A percentile compares a stretch with the other conserved stretches of the same genome.
These are phyloP conservation scores for Leccinum imitatum DNA, from an alignment of 768 basidiomycete species.

Conservation along the genomic window DNA sequence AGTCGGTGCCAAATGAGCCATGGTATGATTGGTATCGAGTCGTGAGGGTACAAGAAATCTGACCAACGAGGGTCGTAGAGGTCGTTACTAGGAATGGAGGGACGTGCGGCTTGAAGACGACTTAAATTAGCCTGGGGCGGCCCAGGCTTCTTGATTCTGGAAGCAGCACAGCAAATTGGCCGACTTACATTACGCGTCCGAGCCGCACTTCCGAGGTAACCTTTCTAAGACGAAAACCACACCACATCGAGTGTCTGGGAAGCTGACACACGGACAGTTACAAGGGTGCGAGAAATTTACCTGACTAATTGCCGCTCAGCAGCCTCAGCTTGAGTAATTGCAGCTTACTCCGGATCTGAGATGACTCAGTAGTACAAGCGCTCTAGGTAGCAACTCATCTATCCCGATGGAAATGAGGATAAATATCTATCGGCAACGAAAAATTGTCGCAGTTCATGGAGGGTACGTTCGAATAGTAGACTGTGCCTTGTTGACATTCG, in stretches of 20 bases:
- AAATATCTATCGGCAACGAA: background rate
- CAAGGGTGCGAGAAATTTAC: too few species aligned
- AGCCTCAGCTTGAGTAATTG: too few species aligned
- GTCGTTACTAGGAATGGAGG: background rate
- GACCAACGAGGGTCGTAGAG: background rate
- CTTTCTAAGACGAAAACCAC: too few species aligned
- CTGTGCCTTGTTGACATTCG: background rate
- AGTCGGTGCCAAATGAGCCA: background rate
- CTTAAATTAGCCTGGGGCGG: background rate
- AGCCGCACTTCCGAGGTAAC: too few species aligned
- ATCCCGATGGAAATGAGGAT: background rate
- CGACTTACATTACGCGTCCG: too few species aligned
- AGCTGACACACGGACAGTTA: too few species aligned
- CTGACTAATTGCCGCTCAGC: too few species aligned
- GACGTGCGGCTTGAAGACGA: background rate
- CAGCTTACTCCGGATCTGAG: too few species aligned
- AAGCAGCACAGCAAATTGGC: background rate
- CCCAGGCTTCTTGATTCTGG: too few species aligned
- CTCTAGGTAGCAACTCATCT: too few species aligned
- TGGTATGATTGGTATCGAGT: background rate
- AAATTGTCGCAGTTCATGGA: background rate
- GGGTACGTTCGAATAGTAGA: background rate
- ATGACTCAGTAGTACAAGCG: too few species aligned
- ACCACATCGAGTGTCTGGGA: too few species aligned
- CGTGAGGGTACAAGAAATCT: background rate